Base-by-base conservation (phyloP, 139 green algal genomes). In the Coelastrella sp. region DNA sequence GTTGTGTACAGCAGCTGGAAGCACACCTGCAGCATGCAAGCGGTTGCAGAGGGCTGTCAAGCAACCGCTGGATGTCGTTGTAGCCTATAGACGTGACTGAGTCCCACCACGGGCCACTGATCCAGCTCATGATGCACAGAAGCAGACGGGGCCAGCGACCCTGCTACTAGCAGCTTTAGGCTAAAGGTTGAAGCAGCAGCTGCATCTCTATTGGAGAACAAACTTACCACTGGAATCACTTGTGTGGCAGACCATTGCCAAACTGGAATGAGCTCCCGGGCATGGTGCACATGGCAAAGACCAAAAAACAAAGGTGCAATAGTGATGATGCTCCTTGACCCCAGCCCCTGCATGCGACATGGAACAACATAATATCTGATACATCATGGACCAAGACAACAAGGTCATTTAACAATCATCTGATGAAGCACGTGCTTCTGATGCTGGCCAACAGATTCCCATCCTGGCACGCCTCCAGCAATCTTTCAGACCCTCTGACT, bases 241-340 rank as follows among this genome's bases (percentile, higher is more conserved):
- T 80, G 11, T 0, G 12, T 0, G 72, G 93, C 6, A 0, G 25
- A 7, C 10, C 91, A 20, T 7, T 84, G 4, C 72, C 95, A 91
- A 49, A 93, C 84, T 0, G 68, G 57, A 6, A 96, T 60, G 58
- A 96, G 68, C 60, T 97, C 96, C 14, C 90, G 20, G 24, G 94
- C 61, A 87, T 99, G 97, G 86, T 98, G 96, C 49, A 98, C 19
- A 92, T 99, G 97, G 4, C 95, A 95, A 7, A 90, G 58, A 7
- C 93, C 96, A 93, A 99, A 99, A 83, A 97, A 94, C 20, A 98
- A 83, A 49, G 96, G 96, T 4, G 93, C 95, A 24, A 95, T 25
- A 8, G 93, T 84, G 73, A 96, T 87, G 17, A 85, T 87, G 63
- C 65, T 86, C 6, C 6, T 65, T 0, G 7, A 4, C 59, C 24